Evolutionary conservation across 805 yeast species (phyloP).

Genomic region (Candida berthetii): DNA sequence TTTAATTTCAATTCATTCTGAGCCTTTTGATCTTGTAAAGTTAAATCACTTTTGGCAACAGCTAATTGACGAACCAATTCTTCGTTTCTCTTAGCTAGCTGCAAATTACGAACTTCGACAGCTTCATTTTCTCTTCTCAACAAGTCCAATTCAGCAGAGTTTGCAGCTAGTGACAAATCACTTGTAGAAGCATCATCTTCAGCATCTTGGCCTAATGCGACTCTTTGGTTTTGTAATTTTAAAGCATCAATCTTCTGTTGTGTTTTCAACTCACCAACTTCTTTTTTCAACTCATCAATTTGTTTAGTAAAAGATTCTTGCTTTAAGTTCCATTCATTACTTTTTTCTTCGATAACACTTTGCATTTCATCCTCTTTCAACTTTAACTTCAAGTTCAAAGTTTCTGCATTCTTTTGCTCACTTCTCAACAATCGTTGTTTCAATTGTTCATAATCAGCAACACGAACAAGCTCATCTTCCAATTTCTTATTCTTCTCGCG

Average conservation of each 20-base stretch:
- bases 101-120: conserved; percentile 58
- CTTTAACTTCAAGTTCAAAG: conserved; percentile 43
- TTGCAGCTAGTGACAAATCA: conserved; percentile 21
- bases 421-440: conserved; percentile 53
- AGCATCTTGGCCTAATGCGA: conserved; percentile 30
- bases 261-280: conserved; percentile 59
- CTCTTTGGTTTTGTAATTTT: conserved; percentile 42
- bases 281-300: conserved; percentile 43
- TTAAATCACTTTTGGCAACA: conserved; percentile 36
- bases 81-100: conserved; percentile 74
- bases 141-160: conserved; percentile 48
- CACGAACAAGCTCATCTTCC: conserved; percentile 53
- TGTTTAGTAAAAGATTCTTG: conserved; percentile 48
- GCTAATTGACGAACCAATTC: conserved; percentile 63
- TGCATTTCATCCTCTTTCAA: conserved; percentile 73
- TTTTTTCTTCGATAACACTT: conserved; percentile 67
- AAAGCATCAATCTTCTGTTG: conserved; percentile 22
- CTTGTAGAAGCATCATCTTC: conserved; percentile 16
- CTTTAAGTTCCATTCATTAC: conserved; percentile 57
- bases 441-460: conserved; percentile 75
- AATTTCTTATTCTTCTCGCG: conserved; percentile 43
- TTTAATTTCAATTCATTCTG: conserved; percentile 37
- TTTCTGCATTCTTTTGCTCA: conserved; percentile 56
- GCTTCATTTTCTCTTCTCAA: conserved; percentile 72
- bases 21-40: conserved; percentile 34